Percentiles rank a stretch among this genome's conserved stretches.
Conservation (phyloP, 2,329 filamentous ascomycete species). For the Fusarium anguioides region DNA sequence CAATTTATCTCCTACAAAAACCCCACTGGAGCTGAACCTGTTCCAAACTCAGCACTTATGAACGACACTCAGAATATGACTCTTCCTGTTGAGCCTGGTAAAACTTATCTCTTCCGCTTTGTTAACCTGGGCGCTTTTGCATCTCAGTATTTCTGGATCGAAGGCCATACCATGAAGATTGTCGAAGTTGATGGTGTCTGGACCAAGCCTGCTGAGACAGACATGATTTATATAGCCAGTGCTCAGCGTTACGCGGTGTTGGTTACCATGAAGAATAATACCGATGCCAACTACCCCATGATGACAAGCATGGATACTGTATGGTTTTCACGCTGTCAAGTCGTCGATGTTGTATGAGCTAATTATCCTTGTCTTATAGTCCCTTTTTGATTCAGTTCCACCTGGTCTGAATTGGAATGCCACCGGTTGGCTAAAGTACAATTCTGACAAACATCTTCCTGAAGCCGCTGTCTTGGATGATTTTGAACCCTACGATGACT, state of each 20-base stretch:
- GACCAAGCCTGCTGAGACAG: background rate
- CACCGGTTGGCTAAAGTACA: background rate
- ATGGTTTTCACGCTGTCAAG: too few species aligned
- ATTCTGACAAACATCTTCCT: background rate
- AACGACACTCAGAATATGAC: background rate
- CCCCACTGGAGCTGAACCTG: background rate
- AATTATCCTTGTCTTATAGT: rapidly evolving
- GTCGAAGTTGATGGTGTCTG: background rate
- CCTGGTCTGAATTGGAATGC: background rate
- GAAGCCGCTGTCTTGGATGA: background rate
- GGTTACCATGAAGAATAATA: background rate
- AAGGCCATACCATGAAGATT: background rate
- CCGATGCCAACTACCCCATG: background rate
- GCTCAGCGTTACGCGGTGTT: background rate
- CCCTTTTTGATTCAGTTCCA: background rate
- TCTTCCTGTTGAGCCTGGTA: background rate
- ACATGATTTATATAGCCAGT: background rate
- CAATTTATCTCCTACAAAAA: background rate
- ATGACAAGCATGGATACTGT: background rate
- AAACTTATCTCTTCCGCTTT: background rate
- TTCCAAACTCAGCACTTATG: background rate
- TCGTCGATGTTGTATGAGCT: background rate
- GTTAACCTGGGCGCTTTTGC: background rate
- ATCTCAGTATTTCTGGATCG: background rate
- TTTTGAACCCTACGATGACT: background rate